Evolutionary conservation across 1,139 yeast species (phyloP).

Genomic region (Suhomyces maxii): DNA sequence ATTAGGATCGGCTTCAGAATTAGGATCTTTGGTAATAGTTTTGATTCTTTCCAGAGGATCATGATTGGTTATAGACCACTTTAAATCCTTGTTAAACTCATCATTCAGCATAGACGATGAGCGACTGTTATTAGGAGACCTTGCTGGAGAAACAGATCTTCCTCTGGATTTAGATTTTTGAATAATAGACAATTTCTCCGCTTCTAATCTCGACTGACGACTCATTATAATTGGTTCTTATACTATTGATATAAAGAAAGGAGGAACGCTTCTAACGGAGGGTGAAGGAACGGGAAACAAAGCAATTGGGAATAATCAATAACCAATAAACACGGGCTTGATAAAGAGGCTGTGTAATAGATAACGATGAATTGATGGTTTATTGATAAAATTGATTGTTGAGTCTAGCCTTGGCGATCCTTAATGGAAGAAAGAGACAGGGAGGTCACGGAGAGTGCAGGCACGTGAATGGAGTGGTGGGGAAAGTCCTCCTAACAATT

Average conservation of each 20-base stretch:
- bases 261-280: background rate
- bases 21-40: constrained; percentile 12
- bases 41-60: constrained; percentile 58
- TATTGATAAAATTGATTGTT: background rate
- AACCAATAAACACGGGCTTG: too few relatives aligned
- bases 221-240: constrained; percentile 17
- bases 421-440: too few relatives aligned
- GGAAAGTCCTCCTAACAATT: too few relatives aligned
- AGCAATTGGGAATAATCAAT: too few relatives aligned
- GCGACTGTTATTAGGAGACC: constrained; percentile 29
- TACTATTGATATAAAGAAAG: background rate
- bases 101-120: constrained; percentile 42
- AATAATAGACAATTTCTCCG: constrained; percentile 45
- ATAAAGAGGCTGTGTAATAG: background rate
- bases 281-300: too few relatives aligned
- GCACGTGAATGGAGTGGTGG: too few relatives aligned
- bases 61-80: constrained; percentile 50
- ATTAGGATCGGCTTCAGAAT: constrained; percentile 21
- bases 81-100: constrained; percentile 40
- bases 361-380: background rate
- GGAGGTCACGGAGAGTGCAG: too few relatives aligned
- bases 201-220: constrained; percentile 44
- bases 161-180: constrained; percentile 44
- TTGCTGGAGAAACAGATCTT: constrained; percentile 40
- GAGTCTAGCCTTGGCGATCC: background rate